Evolutionary conservation across 2,329 filamentous ascomycete species (phyloP).

Genomic region (Epichloe scottii): DNA sequence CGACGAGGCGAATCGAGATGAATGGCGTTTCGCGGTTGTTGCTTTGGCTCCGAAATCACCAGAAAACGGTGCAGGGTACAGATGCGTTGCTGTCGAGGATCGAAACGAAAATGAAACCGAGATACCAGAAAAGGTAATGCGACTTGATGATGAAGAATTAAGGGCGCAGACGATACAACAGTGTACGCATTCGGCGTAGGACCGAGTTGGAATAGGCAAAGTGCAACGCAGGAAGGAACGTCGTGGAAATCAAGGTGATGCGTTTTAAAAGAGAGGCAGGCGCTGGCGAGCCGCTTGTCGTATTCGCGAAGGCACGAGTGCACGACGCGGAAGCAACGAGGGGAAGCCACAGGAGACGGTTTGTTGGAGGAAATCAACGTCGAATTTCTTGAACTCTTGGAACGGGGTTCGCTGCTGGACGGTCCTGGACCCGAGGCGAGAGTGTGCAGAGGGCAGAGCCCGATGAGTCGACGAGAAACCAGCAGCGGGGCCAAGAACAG

Average conservation of each 20-base stretch:
- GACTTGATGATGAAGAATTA: not conserved
- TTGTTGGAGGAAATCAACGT: not conserved
- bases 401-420: not conserved
- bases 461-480: conserved; percentile 1
- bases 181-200: not conserved
- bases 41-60: not conserved
- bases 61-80: not conserved
- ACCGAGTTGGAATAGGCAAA: not conserved
- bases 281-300: conserved; percentile 2
- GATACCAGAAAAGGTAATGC: not conserved
- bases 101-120: not conserved
- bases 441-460: conserved; percentile 1
- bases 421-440: not conserved
- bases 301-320: not conserved
- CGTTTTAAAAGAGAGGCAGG: conserved; percentile 1
- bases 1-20: not conserved
- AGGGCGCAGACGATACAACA: not conserved
- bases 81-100: not conserved
- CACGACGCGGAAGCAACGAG: not conserved
- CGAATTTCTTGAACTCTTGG: not conserved
- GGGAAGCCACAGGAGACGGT: not conserved
- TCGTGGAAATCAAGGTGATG: not conserved
- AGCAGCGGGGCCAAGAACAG: not conserved
- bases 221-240: conserved; percentile 3
- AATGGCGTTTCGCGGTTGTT: not conserved